These are phyloP conservation scores for Gynandropsis gynandra DNA, from an alignment of 345 rosid species.

Conservation along the genomic window DNA sequence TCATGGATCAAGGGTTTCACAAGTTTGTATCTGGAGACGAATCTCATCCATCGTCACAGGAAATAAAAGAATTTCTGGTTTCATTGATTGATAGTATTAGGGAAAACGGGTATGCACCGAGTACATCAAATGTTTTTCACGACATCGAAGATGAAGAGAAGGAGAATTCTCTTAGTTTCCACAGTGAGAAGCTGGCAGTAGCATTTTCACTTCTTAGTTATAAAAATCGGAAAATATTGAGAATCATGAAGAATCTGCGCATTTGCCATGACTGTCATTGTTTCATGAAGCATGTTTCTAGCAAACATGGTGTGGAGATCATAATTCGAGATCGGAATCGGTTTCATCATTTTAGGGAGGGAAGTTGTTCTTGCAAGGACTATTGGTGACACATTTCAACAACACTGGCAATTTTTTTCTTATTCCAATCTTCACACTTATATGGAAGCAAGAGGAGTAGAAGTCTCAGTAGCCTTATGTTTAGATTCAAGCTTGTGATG, in stretches of 20 bases:
- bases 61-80: slow-evolving; percentile 26
- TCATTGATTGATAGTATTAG: slow-evolving; percentile 23
- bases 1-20: slow-evolving; percentile 25
- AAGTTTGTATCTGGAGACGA: slow-evolving; percentile 42
- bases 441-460: too few species aligned
- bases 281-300: slow-evolving; percentile 40
- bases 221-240: slow-evolving; percentile 22
- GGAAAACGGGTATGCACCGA: slow-evolving; percentile 34
- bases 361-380: slow-evolving; percentile 37
- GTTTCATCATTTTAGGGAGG: slow-evolving; percentile 43
- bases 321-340: slow-evolving; percentile 34
- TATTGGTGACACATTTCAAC: slow-evolving; percentile 40
- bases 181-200: slow-evolving; percentile 50
- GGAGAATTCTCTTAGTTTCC: slow-evolving; percentile 37
- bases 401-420: too few species aligned
- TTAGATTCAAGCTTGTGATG: too few species aligned
- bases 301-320: slow-evolving; percentile 29
- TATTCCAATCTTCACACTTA: too few species aligned
- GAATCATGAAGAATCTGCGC: slow-evolving; percentile 45
- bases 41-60: slow-evolving; percentile 30
- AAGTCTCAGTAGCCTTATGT: too few species aligned
- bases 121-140: slow-evolving; percentile 28
- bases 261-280: slow-evolving; percentile 39
- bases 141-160: slow-evolving; percentile 58
- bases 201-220: slow-evolving; percentile 34